A percentile compares a stretch with the other conserved stretches of the same genome.
Evolutionary conservation across 768 basidiomycete species (phyloP).

Genomic region (Pleurotus sapidus): DNA sequence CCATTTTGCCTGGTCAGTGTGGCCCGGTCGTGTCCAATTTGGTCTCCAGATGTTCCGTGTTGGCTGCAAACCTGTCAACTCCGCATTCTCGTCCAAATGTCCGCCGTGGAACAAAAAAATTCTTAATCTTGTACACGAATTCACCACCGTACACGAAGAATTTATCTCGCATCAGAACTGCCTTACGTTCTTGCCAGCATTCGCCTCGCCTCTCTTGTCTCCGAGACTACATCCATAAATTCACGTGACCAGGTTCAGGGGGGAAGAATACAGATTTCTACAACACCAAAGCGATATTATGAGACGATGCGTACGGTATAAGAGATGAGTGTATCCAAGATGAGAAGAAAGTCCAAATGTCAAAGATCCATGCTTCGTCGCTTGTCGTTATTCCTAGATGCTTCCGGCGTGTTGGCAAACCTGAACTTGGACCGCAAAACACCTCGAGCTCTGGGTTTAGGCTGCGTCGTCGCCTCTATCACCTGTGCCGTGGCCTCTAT

Average conservation of each 20-base stretch:
- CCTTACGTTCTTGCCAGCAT: neutral
- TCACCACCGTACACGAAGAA: neutral
- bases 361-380: conserved; percentile 29
- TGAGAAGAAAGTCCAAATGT: neutral
- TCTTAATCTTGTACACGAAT: neutral
- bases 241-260: neutral
- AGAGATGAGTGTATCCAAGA: neutral
- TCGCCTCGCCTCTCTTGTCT: neutral
- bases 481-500: conserved; percentile 16
- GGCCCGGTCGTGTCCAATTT: conserved; percentile 4
- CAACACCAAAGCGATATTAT: no score
- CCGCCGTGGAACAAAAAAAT: neutral
- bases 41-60: conserved; percentile 3
- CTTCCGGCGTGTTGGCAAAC: conserved; percentile 34
- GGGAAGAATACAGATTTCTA: neutral
- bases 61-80: conserved; percentile 1
- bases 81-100: neutral
- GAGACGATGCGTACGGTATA: neutral
- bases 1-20: neutral
- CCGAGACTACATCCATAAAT: neutral
- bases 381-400: conserved; percentile 32
- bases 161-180: no score
- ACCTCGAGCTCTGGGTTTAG: conserved; percentile 21
- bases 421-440: conserved; percentile 31
- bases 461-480: conserved; percentile 12